A percentile compares a stretch with the other conserved stretches of the same genome.
phyloP scores from a whole-genome alignment of 2,329 filamentous ascomycete genomes.

The Aspergillus fumigatiaffinis region DNA sequence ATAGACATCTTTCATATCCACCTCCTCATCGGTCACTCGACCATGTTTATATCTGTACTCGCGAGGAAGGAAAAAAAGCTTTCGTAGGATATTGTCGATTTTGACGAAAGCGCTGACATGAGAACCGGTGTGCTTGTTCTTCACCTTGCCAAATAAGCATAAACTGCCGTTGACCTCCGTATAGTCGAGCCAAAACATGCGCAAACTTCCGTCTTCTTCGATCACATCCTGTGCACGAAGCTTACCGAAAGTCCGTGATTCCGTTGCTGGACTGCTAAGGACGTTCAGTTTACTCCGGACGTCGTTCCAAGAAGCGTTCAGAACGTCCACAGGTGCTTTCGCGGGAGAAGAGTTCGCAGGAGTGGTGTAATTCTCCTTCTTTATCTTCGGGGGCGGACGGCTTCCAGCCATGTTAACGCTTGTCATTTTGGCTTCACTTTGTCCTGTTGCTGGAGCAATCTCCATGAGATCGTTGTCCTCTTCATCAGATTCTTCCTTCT shows the following conservation, averaged over 20 bases:
- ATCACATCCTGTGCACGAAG: conserved; percentile 77
- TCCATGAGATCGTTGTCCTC: conserved; percentile 83
- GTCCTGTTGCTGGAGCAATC: conserved; percentile 69
- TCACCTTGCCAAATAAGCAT: conserved; percentile 93
- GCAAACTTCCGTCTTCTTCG: conserved; percentile 87
- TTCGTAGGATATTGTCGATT: conserved; percentile 87
- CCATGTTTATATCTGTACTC: conserved; percentile 58
- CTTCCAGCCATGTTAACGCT: conserved; percentile 84
- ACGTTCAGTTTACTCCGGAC: conserved; percentile 84
- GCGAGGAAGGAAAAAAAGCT: conserved; percentile 88
- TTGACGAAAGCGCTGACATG: conserved; percentile 95
- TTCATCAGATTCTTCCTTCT: conserved; percentile 65
- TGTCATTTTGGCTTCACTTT: conserved; percentile 56
- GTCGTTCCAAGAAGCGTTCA: conserved; percentile 86
- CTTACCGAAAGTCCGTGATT: conserved; percentile 67
- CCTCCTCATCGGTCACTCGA: conserved; percentile 67
- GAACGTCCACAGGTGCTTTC: conserved; percentile 54
- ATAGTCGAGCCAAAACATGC: conserved; percentile 97
- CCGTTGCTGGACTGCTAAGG: conserved; percentile 66
- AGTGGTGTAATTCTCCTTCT: conserved; percentile 65
- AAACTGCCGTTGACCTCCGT: conserved; percentile 86
- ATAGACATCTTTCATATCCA: conserved; percentile 87
- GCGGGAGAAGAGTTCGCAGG: conserved; percentile 74
- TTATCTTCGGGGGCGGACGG: conserved; percentile 69
- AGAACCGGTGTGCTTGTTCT: conserved; percentile 74